Evolutionary conservation across 176 grass and related monocot genomes (phyloP).

Genomic region (Oryza officinalis): DNA sequence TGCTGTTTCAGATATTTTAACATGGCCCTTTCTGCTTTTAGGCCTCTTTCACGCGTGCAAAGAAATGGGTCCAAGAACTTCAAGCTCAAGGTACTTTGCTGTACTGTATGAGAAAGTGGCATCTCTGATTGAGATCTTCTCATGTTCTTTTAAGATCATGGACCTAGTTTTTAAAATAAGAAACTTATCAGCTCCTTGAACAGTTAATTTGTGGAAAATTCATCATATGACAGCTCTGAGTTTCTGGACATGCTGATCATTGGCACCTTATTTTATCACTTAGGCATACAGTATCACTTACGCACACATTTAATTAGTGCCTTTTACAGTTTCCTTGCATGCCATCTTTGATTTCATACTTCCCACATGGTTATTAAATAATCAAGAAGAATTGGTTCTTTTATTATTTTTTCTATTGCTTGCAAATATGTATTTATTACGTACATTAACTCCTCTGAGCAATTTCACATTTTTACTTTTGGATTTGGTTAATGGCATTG

Average conservation of each 20-base stretch:
- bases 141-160: neutral
- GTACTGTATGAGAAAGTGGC: conserved; percentile 3
- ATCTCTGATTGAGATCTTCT: conserved; percentile 5
- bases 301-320: neutral
- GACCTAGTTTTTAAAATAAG: neutral
- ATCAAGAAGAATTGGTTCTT: neutral
- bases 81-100: conserved; percentile 78
- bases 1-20: conserved; percentile 4
- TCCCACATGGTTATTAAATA: neutral
- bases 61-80: conserved; percentile 98
- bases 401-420: neutral
- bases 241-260: conserved; percentile 23
- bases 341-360: neutral
- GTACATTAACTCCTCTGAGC: neutral
- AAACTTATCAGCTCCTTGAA: neutral
- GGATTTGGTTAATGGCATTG: conserved; percentile 16
- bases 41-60: conserved; percentile 84
- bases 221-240: neutral
- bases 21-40: conserved; percentile 33
- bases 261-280: neutral
- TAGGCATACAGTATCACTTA: neutral
- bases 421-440: neutral
- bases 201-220: conserved; percentile 8
- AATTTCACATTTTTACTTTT: conserved; percentile 23
- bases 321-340: neutral